Evolutionary conservation across 225 moss, liverwort and hornwort species (phyloP).

Genomic region (Climacium dendroides): DNA sequence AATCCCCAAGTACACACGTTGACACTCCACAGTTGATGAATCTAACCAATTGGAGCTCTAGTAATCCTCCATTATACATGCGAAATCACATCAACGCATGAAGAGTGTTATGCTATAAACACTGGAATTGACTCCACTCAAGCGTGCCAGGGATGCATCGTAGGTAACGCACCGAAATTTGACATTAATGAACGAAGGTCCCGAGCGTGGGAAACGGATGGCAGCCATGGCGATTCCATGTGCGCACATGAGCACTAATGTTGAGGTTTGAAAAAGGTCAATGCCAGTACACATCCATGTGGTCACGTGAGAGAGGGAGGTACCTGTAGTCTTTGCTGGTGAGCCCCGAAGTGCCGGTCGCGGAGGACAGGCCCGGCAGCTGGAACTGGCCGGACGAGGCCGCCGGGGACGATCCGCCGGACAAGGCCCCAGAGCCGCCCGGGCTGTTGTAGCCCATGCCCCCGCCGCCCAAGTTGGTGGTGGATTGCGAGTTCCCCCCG

Average conservation of each 20-base stretch:
- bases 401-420: slow-evolving; percentile 71
- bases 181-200: not conserved
- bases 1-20: not conserved
- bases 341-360: slow-evolving; percentile 62
- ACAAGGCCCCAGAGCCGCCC: slow-evolving; percentile 60
- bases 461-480: slow-evolving; percentile 41
- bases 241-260: slow-evolving; percentile 5
- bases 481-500: slow-evolving; percentile 54
- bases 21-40: not conserved
- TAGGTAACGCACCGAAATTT: slow-evolving; percentile 2
- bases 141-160: not conserved
- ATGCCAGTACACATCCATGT: not conserved
- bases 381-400: slow-evolving; percentile 84
- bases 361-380: slow-evolving; percentile 70
- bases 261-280: not conserved
- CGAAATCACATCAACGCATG: not conserved
- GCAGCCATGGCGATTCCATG: not conserved
- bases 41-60: not conserved
- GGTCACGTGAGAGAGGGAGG: not conserved
- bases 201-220: slow-evolving; percentile 5
- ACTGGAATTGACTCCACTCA: not conserved
- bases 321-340: slow-evolving; percentile 93
- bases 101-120: not conserved
- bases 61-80: not conserved
- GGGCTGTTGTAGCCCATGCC: slow-evolving; percentile 70